Evolutionary conservation across 129 eudicot genomes (phyloP).

Genomic region (Heracleum sosnowskyi): DNA sequence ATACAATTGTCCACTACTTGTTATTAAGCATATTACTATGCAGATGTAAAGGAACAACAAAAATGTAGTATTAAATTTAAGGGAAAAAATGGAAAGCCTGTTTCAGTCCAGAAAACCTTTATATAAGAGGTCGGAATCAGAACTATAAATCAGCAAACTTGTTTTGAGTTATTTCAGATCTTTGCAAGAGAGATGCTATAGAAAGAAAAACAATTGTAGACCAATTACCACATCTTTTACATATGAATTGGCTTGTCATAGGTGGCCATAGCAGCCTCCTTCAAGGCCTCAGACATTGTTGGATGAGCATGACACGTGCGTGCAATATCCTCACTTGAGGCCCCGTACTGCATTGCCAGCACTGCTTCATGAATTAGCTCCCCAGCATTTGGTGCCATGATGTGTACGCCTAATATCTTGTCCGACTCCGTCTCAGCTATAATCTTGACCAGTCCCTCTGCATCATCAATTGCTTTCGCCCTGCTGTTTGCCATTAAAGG

Average conservation of each 20-base stretch:
- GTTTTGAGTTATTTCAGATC: slow-evolving; percentile 3
- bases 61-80: neutral
- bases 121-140: slow-evolving; percentile 6
- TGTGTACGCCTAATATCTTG: slow-evolving; percentile 76
- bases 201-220: slow-evolving; percentile 8
- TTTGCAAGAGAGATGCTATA: neutral
- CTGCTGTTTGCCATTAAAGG: slow-evolving; percentile 84
- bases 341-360: slow-evolving; percentile 68
- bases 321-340: slow-evolving; percentile 90
- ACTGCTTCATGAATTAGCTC: slow-evolving; percentile 83
- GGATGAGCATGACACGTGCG: slow-evolving; percentile 96
- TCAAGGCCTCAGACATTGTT: slow-evolving; percentile 82
- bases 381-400: slow-evolving; percentile 83
- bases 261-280: slow-evolving; percentile 94
- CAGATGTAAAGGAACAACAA: neutral
- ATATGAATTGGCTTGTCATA: slow-evolving; percentile 84
- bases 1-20: neutral
- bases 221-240: slow-evolving; percentile 22
- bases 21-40: slow-evolving; percentile 11
- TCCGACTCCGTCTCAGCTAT: slow-evolving; percentile 81
- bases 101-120: neutral
- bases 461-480: slow-evolving; percentile 84
- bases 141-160: slow-evolving; percentile 7
- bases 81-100: neutral
- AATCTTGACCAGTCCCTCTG: slow-evolving; percentile 78